These are phyloP conservation scores for Penicillium fuscoglaucum DNA, from an alignment of 2,329 filamentous ascomycete species.

Conservation along the genomic window DNA sequence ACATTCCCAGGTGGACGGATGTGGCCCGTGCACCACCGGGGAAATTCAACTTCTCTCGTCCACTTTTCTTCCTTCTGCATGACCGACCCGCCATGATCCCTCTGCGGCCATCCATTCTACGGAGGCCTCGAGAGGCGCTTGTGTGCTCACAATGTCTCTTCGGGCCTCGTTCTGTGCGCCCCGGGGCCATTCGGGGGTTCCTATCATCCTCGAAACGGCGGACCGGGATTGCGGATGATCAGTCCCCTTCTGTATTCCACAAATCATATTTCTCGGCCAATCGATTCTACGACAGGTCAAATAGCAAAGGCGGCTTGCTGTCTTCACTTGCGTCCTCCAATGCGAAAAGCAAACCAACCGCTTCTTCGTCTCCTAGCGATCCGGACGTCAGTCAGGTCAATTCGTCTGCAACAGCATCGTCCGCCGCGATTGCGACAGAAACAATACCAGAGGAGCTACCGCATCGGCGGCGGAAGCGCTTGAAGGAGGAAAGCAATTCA, in stretches of 20 bases:
- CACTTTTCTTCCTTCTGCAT: conserved; percentile 21
- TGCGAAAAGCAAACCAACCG: conserved; percentile 12
- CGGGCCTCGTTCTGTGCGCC: conserved; percentile 18
- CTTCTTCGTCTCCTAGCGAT: conserved; percentile 14
- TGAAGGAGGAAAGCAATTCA: conserved; percentile 36
- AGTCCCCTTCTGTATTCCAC: conserved; percentile 31
- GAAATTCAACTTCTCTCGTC: conserved; percentile 27
- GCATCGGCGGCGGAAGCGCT: conserved; percentile 45
- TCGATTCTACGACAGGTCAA: conserved; percentile 23
- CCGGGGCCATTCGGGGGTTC: conserved; percentile 34
- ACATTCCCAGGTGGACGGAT: conserved; percentile 26
- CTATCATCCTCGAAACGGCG: conserved; percentile 32
- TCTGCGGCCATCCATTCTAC: conserved; percentile 37
- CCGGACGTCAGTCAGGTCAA: conserved; percentile 18
- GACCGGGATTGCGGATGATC: conserved; percentile 31
- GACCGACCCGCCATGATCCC: conserved; percentile 36
- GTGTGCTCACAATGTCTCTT: conserved; percentile 39
- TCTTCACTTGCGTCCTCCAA: conserved; percentile 30
- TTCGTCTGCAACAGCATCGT: conserved; percentile 10
- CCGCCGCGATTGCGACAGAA: conserved; percentile 24
- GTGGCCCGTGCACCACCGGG: conserved; percentile 34
- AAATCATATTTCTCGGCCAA: conserved; percentile 45
- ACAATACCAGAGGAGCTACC: conserved; percentile 37
- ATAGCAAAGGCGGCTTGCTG: conserved; percentile 26
- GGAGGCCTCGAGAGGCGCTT: conserved; percentile 35